Evolutionary conservation across 257 asterid species (phyloP).

Genomic region (Lycium ferocissimum): DNA sequence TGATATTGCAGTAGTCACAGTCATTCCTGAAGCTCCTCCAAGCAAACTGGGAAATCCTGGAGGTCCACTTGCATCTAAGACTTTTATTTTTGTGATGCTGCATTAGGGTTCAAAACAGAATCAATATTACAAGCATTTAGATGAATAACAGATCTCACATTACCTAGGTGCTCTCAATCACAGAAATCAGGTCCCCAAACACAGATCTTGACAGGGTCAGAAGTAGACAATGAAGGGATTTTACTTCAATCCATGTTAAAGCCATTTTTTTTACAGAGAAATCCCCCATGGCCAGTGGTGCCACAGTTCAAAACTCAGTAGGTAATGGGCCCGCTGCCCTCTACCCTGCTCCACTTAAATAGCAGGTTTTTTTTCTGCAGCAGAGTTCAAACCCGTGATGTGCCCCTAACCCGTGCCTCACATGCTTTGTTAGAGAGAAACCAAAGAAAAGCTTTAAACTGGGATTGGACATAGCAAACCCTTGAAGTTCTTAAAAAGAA

Average conservation of each 20-base stretch:
- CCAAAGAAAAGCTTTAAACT: background rate
- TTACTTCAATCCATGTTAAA: background rate
- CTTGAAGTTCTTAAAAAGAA: constrained; percentile 11
- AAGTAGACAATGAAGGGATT: background rate
- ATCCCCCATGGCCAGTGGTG: constrained; percentile 3
- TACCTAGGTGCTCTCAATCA: constrained; percentile 22
- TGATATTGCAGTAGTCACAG: constrained; percentile 74
- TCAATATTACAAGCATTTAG: constrained; percentile 22
- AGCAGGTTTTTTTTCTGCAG: background rate
- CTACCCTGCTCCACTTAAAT: constrained; percentile 9
- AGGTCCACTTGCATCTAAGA: constrained; percentile 98
- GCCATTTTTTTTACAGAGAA: background rate
- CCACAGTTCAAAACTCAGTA: background rate
- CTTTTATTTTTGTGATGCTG: constrained; percentile 90
- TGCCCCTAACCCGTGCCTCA: background rate
- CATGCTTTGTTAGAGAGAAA: background rate
- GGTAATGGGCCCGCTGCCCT: background rate
- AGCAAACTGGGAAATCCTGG: constrained; percentile 88
- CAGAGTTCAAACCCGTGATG: background rate
- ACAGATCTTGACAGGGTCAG: background rate
- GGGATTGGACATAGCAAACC: background rate
- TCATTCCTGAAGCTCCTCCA: constrained; percentile 68
- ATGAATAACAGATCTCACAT: background rate
- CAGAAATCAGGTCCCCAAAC: background rate
- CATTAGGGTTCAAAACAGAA: constrained; percentile 33